These are phyloP conservation scores for Physocladia obscura DNA, from an alignment of 192 early-diverging fungal genomes.

Conservation along the genomic window DNA sequence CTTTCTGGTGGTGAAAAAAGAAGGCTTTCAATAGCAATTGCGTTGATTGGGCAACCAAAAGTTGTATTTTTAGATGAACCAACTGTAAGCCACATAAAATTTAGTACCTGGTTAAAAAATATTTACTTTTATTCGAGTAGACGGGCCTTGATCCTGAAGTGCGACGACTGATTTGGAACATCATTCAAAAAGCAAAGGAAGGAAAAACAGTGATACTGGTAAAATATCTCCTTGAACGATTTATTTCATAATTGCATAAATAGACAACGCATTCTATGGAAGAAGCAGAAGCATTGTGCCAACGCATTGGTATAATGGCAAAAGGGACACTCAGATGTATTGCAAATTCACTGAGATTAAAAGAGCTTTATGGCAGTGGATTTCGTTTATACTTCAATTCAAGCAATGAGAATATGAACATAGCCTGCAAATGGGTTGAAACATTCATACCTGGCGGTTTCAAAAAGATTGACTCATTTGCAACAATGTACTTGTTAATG, in stretches of 20 bases:
- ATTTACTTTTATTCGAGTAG: no score
- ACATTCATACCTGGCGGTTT: conserved; percentile 43
- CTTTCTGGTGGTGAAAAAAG: conserved; percentile 78
- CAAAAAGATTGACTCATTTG: conserved; percentile 53
- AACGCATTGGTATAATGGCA: conserved; percentile 76
- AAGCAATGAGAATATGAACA: conserved; percentile 40
- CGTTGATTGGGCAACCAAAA: conserved; percentile 52
- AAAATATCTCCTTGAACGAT: conserved; percentile 50
- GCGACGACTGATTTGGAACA: conserved; percentile 73
- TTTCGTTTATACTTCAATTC: conserved; percentile 64
- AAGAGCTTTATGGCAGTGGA: conserved; percentile 70
- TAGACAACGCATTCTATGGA: conserved; percentile 78
- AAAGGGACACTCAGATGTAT: conserved; percentile 72
- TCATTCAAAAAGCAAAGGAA: conserved; percentile 56
- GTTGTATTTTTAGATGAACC: conserved; percentile 83
- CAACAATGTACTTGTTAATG: no score
- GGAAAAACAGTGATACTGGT: conserved; percentile 63
- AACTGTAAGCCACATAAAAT: no score
- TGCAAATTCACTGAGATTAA: conserved; percentile 63
- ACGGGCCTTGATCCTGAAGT: conserved; percentile 75
- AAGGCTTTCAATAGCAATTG: conserved; percentile 53
- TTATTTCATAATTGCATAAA: no score
- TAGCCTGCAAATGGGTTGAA: conserved; percentile 31
- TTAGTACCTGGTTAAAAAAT: no score
- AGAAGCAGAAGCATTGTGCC: conserved; percentile 77